Evolutionary conservation across 257 asterid species (phyloP).

Genomic region (Solanum bukasovii): DNA sequence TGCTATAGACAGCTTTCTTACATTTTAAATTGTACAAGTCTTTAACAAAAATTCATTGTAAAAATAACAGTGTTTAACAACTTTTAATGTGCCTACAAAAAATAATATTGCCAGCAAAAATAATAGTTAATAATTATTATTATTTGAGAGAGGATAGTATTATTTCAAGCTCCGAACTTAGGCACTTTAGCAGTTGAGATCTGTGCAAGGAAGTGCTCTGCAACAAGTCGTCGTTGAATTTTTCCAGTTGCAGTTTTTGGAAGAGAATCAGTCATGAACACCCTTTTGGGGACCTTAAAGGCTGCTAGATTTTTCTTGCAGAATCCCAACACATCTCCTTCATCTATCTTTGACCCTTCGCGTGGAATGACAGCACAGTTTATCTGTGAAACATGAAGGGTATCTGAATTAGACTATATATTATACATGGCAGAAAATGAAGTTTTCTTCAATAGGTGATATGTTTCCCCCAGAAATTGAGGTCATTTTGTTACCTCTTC

Average conservation of each 20-base stretch:
- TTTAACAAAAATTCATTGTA: background rate
- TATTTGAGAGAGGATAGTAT: background rate
- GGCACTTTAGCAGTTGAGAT: slow-evolving; percentile 75
- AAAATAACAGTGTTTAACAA: background rate
- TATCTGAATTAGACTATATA: background rate
- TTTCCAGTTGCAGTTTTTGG: slow-evolving; percentile 92
- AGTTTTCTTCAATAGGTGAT: slow-evolving; percentile 84
- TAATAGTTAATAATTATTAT: background rate
- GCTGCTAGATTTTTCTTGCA: slow-evolving; percentile 86
- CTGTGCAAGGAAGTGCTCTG: slow-evolving; percentile 87
- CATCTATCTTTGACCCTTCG: slow-evolving; percentile 55
- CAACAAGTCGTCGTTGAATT: slow-evolving; percentile 69
- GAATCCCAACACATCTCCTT: slow-evolving; percentile 48
- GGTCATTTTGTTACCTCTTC: slow-evolving; percentile 55
- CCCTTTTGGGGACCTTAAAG: slow-evolving; percentile 93
- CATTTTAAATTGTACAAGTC: background rate
- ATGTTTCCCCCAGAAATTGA: slow-evolving; percentile 60
- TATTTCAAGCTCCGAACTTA: slow-evolving; percentile 61
- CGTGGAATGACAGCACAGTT: slow-evolving; percentile 91
- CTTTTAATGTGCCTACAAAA: background rate
- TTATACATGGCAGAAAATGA: background rate
- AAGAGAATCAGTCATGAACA: slow-evolving; percentile 69
- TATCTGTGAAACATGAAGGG: slow-evolving; percentile 30
- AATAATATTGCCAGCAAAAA: background rate
- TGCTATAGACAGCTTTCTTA: background rate